Evolutionary conservation across 164 flowering plant genomes (phyloP), one percentile per base, ranked within the genome.

Genomic region (Magnolia changhungtana): DNA sequence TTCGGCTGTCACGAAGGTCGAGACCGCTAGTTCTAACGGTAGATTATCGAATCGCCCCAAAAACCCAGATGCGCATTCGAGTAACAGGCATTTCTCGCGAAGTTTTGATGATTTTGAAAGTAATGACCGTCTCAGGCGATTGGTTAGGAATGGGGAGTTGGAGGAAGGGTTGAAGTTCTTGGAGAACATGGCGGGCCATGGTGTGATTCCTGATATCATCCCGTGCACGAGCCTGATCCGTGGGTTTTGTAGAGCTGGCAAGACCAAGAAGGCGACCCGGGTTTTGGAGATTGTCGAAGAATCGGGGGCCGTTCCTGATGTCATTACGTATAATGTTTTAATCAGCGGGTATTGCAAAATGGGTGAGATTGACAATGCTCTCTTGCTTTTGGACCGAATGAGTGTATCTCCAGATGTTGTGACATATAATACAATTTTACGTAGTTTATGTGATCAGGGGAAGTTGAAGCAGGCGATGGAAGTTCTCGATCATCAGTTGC

Each of bases 231-330:
- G 89, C 78, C 76, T 94, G 73, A 91, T 92, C 75, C 85, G 94
- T 4, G 94, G 92, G 67, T 86, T 94, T 74, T 91, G 97, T 77
- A 78, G 81, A 76, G 67, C 72, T 10, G 87, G 97, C 14, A 86
- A 90, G 82, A 89, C 89, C 27, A 82, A 78, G 78, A 94, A 87
- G 82, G 94, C 94, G 0, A 78, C 90, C 2, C 81, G 86, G 81
- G 87, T 90, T 65, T 67, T 91, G 88, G 91, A 91, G 76, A 91
- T 94, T 68, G 72, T 91, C 6, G 95, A 92, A 71, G 86, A 87
- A 6, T 90, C 94, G 8, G 95, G 98, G 18, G 92, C 93, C 23
- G 92, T 87, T 77, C 95, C 90, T 37, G 98, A 92, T 88, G 96
- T 92, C 58, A 88, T 91, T 64, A 89, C 98, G 7, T 92, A 94